These are phyloP conservation scores for Paralagenidium karlingii DNA, from an alignment of 352 stramenopile genomes.

Conservation along the genomic window DNA sequence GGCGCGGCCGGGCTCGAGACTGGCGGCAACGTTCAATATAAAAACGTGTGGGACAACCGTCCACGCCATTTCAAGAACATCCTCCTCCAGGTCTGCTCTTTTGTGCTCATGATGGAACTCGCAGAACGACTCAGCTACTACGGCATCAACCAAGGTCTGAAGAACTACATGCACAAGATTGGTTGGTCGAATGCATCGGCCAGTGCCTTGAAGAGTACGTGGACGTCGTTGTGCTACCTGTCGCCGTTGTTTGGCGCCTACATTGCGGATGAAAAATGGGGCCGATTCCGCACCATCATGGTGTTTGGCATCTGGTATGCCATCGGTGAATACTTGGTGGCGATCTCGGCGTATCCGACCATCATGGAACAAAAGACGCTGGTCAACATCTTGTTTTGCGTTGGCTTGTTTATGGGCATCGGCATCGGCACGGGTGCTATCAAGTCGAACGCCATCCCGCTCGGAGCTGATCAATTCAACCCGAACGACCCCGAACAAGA, in stretches of 20 bases:
- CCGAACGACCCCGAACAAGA: conserved; percentile 17
- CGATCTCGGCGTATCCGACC: conserved; percentile 31
- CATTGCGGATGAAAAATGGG: conserved; percentile 44
- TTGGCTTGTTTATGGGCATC: conserved; percentile 39
- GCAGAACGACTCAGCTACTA: conserved; percentile 45
- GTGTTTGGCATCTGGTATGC: conserved; percentile 51
- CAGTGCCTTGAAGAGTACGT: conserved; percentile 47
- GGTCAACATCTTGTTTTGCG: conserved; percentile 36
- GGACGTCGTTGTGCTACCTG: conserved; percentile 50
- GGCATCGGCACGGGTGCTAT: conserved; percentile 27
- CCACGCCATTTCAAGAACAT: conserved; percentile 56
- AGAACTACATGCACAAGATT: conserved; percentile 50
- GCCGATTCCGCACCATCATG: conserved; percentile 42
- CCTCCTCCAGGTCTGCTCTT: conserved; percentile 43
- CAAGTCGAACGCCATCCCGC: conserved; percentile 41
- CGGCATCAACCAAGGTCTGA: conserved; percentile 40
- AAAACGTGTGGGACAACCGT: too few relatives aligned
- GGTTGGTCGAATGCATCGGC: conserved; percentile 42
- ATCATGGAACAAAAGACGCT: conserved; percentile 24
- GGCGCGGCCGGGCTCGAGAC: too few relatives aligned
- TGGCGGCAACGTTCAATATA: too few relatives aligned
- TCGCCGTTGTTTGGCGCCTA: conserved; percentile 39
- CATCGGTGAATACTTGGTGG: conserved; percentile 43
- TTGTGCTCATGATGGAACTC: conserved; percentile 46
- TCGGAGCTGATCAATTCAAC: conserved; percentile 54